phyloP scores from a whole-genome alignment of 441 rosid genomes.

The Geranium incanum region DNA sequence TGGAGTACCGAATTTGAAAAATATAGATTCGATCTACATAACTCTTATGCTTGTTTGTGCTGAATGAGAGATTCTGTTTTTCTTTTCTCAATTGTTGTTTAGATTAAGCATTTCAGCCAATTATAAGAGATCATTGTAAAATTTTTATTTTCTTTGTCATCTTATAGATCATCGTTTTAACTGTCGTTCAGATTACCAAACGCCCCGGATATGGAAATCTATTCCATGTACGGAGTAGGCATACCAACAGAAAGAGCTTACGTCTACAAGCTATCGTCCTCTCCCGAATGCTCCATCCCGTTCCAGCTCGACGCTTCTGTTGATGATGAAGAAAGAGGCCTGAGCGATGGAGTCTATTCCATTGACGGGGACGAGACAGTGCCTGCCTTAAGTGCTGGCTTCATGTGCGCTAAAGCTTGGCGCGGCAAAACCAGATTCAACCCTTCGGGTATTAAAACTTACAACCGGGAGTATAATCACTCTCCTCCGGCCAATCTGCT shows the following conservation, averaged over 20 bases:
- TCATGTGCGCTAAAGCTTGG: constrained; percentile 98
- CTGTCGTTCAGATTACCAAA: constrained; percentile 60
- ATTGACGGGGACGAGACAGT: constrained; percentile 94
- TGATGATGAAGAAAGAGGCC: constrained; percentile 52
- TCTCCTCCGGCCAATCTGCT: constrained; percentile 77
- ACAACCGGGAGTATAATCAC: constrained; percentile 68
- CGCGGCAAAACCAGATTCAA: constrained; percentile 88
- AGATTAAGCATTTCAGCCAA: neutral
- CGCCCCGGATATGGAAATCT: constrained; percentile 90
- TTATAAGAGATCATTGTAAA: too few species aligned
- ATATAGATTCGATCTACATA: too few species aligned
- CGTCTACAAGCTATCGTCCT: constrained; percentile 58
- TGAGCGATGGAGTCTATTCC: constrained; percentile 72
- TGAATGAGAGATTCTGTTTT: too few species aligned
- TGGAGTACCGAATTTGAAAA: too few species aligned
- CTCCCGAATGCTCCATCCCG: constrained; percentile 76
- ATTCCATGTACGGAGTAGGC: constrained; percentile 84
- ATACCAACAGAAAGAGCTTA: constrained; percentile 91
- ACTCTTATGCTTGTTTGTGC: too few species aligned
- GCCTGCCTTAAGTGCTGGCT: constrained; percentile 82
- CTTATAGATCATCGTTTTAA: neutral
- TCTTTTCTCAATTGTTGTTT: neutral
- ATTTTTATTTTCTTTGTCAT: too few species aligned
- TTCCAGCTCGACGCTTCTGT: constrained; percentile 79
- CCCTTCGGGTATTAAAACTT: constrained; percentile 72